Conservation (phyloP, 1,139 yeast genomes). For the Groenewaldozyma auringiensis region DNA sequence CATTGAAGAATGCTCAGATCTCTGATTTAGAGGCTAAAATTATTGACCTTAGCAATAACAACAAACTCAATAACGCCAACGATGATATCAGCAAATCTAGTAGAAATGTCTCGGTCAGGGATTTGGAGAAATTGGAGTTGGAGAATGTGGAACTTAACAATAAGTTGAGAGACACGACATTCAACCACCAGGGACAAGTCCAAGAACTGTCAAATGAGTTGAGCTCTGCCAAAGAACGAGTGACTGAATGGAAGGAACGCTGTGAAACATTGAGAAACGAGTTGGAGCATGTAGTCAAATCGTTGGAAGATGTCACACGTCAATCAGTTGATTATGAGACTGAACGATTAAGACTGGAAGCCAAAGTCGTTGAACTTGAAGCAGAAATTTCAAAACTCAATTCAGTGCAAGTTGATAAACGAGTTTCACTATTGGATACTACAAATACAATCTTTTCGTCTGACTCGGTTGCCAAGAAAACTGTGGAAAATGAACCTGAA, state of each 20-base stretch:
- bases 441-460: conserved; percentile 3
- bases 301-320: conserved; percentile 32
- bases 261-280: conserved; percentile 28
- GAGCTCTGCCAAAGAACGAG: conserved; percentile 21
- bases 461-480: conserved; percentile 5
- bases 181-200: conserved; percentile 24
- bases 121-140: conserved; percentile 28
- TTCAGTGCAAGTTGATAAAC: conserved; percentile 17
- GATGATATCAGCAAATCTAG: not conserved
- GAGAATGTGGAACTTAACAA: conserved; percentile 32
- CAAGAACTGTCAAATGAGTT: conserved; percentile 25
- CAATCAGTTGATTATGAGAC: conserved; percentile 33
- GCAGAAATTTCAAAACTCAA: conserved; percentile 18
- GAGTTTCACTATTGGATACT: conserved; percentile 21
- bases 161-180: conserved; percentile 27
- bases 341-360: conserved; percentile 27
- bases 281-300: conserved; percentile 26
- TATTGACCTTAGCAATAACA: not conserved
- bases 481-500: conserved; percentile 15
- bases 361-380: conserved; percentile 24
- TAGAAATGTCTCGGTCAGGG: conserved; percentile 6
- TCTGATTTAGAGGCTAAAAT: not conserved
- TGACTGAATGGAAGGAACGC: conserved; percentile 27
- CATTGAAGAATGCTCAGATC: not conserved
- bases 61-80: no score